Percentiles rank a stretch among this genome's conserved stretches.
phyloP scores from a whole-genome alignment of 805 yeast species.

The Grigorovia humatica region DNA sequence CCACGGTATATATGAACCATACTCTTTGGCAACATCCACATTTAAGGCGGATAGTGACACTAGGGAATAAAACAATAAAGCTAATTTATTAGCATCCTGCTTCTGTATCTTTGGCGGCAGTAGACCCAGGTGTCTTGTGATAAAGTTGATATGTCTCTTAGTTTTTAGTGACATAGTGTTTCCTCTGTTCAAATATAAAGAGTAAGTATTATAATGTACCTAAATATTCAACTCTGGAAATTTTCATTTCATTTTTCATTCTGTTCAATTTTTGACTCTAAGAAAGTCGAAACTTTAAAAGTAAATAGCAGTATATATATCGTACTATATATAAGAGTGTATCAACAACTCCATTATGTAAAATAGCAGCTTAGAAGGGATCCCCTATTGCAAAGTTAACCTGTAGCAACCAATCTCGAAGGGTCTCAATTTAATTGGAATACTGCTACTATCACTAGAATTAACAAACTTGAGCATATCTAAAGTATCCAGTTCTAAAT shows the following conservation, averaged over 20 bases:
- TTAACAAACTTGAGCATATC: slow-evolving; percentile 31
- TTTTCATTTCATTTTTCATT: no score
- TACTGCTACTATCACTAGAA: slow-evolving; percentile 8
- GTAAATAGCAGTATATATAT: no score
- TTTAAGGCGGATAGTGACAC: slow-evolving; percentile 35
- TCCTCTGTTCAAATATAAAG: no score
- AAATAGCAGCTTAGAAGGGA: no score
- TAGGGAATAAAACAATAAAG: slow-evolving; percentile 61
- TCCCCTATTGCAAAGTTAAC: slow-evolving; percentile 8
- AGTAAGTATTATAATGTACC: background rate
- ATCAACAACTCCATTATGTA: no score
- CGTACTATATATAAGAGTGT: no score
- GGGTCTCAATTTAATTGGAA: slow-evolving; percentile 46
- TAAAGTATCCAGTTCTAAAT: slow-evolving; percentile 41
- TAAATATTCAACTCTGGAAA: background rate
- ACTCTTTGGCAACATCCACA: slow-evolving; percentile 23
- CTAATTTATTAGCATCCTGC: slow-evolving; percentile 60
- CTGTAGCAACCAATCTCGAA: slow-evolving; percentile 60
- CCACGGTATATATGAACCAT: slow-evolving; percentile 23
- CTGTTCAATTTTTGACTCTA: no score
- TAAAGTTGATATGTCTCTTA: slow-evolving; percentile 32
- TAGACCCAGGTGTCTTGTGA: slow-evolving; percentile 40
- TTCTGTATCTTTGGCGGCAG: slow-evolving; percentile 47
- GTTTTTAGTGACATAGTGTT: background rate
- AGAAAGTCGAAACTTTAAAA: no score